Evolutionary conservation across 2,329 filamentous ascomycete genomes (phyloP), one percentile per base, ranked within the genome.

Genomic region (Fusarium piperis): DNA sequence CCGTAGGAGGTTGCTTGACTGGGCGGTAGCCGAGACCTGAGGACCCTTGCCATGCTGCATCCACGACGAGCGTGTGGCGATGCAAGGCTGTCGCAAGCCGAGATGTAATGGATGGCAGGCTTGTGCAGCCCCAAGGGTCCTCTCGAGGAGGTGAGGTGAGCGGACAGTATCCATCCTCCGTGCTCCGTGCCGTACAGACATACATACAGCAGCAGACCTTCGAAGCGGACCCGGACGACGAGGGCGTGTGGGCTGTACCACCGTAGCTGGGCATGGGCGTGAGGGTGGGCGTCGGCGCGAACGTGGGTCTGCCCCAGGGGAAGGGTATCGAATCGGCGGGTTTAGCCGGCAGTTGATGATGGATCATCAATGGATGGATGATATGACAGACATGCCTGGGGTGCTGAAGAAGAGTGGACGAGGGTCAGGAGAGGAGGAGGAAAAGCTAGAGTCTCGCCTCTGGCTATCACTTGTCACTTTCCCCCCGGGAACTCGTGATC

Each of bases 291-390:
- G 26, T 33, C 23, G 58, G 46, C 46, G 46, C 32, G 28, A 51
- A 44, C 70, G 41, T 71, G 70, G 67, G 59, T 73, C 46, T 71
- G 70, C 67, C 64, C 70, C 67, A 73, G 57, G 63, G 36, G 67
- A 70, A 72, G 57, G 70, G 63, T 68, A 72, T 71, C 70, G 63
- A 72, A 72, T 72, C 67, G 67, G 70, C 56, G 70, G 70, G 66
- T 72, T 72, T 71, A 59, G 55, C 32, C 18, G 63, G 59, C 38
- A 61, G 20, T 61, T 60, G 51, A 23, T 55, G 62, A 62, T 62
- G 59, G 46, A 23, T 16, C 28, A 38, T 20, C 35, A 28, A 52
- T 48, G 26, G 51, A 46, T 48, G 55, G 57, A 36, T 71, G 30
- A 62, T 62, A 72, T 64, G 65, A 61, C 38, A 56, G 62, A 33